A percentile compares a stretch with the other conserved stretches of the same genome.
These are phyloP conservation scores for Primulina eburnea DNA, from an alignment of 257 asterid species.

Conservation along the genomic window DNA sequence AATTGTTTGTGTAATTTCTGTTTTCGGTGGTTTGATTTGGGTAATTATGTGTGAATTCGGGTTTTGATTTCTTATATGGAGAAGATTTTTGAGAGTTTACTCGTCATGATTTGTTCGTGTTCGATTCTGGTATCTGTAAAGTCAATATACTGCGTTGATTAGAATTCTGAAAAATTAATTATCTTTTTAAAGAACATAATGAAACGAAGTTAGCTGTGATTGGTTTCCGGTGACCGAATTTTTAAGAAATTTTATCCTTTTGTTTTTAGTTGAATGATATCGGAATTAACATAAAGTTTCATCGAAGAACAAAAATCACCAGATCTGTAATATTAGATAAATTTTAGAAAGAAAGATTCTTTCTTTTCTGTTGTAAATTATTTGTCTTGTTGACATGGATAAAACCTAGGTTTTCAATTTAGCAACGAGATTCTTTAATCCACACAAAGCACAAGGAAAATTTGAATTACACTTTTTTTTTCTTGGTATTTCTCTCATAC, in stretches of 20 bases:
- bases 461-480: neutral
- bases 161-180: neutral
- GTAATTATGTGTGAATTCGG: neutral
- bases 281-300: neutral
- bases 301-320: neutral
- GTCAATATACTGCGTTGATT: neutral
- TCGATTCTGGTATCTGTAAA: neutral
- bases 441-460: neutral
- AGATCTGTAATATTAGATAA: neutral
- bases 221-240: neutral
- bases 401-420: no score
- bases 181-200: neutral
- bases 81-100: slow-evolving; percentile 13
- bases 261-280: no score
- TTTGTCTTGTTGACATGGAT: neutral
- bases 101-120: neutral
- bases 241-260: no score
- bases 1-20: neutral
- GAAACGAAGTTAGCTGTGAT: neutral
- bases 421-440: neutral
- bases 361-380: neutral
- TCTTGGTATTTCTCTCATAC: neutral
- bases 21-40: slow-evolving; percentile 2
- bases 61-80: slow-evolving; percentile 18
- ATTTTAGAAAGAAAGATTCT: neutral